These are phyloP conservation scores for Pleurotus tuber-regium DNA, from an alignment of 768 basidiomycete genomes.

Conservation along the genomic window DNA sequence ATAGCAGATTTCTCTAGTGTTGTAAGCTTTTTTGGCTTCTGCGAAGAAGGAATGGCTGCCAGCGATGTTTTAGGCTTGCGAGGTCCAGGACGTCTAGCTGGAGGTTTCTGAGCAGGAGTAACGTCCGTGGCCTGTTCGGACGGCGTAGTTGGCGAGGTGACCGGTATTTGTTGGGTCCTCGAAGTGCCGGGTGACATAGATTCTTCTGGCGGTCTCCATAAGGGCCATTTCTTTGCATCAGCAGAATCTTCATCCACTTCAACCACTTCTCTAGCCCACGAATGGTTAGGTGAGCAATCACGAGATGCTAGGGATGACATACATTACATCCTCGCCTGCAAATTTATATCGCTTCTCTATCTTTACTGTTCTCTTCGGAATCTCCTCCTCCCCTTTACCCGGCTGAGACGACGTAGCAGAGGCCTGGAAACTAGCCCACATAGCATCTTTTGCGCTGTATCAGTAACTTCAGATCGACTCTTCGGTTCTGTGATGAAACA, in stretches of 20 bases:
- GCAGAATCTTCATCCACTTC: conserved; percentile 71
- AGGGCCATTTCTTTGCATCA: conserved; percentile 77
- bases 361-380: conserved; percentile 49
- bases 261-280: conserved; percentile 58
- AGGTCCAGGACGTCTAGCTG: conserved; percentile 53
- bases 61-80: conserved; percentile 64
- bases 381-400: conserved; percentile 16
- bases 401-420: conserved; percentile 41
- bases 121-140: conserved; percentile 14
- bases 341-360: conserved; percentile 70
- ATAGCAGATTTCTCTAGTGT: conserved; percentile 85
- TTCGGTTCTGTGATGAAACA: conserved; percentile 1
- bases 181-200: conserved; percentile 10
- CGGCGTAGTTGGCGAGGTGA: conserved; percentile 7
- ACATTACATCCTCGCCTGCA: conserved; percentile 77
- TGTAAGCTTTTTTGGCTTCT: conserved; percentile 72
- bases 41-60: conserved; percentile 45
- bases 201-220: conserved; percentile 33
- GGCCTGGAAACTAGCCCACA: conserved; percentile 71
- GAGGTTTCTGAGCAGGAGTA: conserved; percentile 21
- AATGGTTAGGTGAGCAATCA: not conserved
- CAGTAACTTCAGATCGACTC: conserved; percentile 2
- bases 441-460: conserved; percentile 53
- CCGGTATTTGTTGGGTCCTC: conserved; percentile 7
- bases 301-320: conserved; percentile 25